Evolutionary conservation across 148 eudicot genomes (phyloP), one percentile per base, ranked within the genome.

Genomic region (Selenicereus undatus): DNA sequence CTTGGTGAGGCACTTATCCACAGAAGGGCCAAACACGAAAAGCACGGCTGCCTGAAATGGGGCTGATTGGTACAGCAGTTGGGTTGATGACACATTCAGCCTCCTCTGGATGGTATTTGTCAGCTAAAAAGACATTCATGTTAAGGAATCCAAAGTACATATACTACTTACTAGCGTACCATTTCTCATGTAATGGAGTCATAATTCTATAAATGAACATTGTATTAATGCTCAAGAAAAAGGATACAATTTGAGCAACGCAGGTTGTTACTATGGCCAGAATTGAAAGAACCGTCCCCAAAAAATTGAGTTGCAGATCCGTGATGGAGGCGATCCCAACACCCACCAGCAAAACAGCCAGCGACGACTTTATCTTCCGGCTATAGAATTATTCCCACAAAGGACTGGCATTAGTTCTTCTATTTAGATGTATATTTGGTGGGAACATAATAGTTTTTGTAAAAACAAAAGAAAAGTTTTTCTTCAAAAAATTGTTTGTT

Each of bases 211-310:
- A 48, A 48, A 48, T 48, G 12, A 48, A 48, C 2, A 48, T 48
- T 14, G 8, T 39, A 39, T 39, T 76, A 18, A 51, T 11, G 20
- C 11, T 8, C 30, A 22, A 5, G 7, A 66, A 27, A 0, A 80
- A 86, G 89, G 91, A 90, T 95, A 95, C 98, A 82, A 95, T 95
- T 80, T 95, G 98, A 4, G 94, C 98, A 78, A 93, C 91, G 74
- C 98, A 95, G 29, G 98, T 95, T 14, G 97, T 93, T 58, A 87
- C 30, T 62, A 95, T 93, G 43, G 98, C 98, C 5, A 95, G 93
- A 87, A 84, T 87, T 16, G 98, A 95, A 52, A 95, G 89, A 66
- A 93, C 65, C 43, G 97, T 82, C 6, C 98, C 98, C 6, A 95
- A 88, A 42, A 93, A 82, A 78, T 92, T 95, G 82, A 95, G 97